phyloP scores from a whole-genome alignment of 139 green algal species.

The Mesostigma viride region DNA sequence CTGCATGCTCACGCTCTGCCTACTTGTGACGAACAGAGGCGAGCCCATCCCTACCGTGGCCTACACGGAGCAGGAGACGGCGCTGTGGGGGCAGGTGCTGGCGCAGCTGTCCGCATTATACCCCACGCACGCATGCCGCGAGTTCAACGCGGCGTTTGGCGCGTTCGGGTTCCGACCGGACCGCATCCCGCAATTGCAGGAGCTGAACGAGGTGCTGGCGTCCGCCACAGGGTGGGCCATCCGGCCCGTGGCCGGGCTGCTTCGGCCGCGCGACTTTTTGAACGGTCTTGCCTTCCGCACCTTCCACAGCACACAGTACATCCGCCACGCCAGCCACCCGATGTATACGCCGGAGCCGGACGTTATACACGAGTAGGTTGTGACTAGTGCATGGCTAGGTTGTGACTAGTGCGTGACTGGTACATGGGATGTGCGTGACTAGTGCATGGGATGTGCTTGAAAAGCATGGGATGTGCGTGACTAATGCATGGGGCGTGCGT shows the following conservation, averaged over 20 bases:
- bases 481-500: too few relatives aligned
- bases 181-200: conserved; percentile 55
- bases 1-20: conserved; percentile 19
- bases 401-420: too few relatives aligned
- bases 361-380: conserved; percentile 62
- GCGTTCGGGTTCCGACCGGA: conserved; percentile 56
- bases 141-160: conserved; percentile 39
- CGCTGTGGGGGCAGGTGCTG: conserved; percentile 56
- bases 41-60: conserved; percentile 55
- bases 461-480: too few relatives aligned
- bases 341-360: conserved; percentile 87
- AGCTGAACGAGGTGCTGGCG: conserved; percentile 49
- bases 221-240: conserved; percentile 53
- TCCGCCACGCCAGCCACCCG: conserved; percentile 38
- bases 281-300: conserved; percentile 81
- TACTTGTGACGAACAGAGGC: conserved; percentile 30
- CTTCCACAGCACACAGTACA: conserved; percentile 58
- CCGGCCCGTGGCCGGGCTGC: conserved; percentile 71
- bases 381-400: too few relatives aligned
- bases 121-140: conserved; percentile 57
- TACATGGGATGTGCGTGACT: too few relatives aligned
- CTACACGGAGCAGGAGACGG: conserved; percentile 59
- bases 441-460: too few relatives aligned
- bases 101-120: conserved; percentile 53
- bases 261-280: conserved; percentile 86